These are phyloP conservation scores for Cryphonectria carpinicola DNA, from an alignment of 2,329 filamentous ascomycete species.

Conservation along the genomic window DNA sequence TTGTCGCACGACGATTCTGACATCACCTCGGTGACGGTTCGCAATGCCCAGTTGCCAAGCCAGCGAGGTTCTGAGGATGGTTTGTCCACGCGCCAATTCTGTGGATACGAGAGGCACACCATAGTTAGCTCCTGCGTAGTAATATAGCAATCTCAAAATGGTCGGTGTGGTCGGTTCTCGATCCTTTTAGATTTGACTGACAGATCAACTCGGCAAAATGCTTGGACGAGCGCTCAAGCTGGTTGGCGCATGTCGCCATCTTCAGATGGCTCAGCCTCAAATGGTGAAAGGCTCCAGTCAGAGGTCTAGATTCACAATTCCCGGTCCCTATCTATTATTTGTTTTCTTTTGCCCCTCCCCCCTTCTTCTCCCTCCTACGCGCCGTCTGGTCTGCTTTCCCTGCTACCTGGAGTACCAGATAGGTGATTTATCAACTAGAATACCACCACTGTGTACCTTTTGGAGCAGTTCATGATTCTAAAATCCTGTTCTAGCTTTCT, in stretches of 20 bases:
- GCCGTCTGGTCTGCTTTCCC: too few species aligned
- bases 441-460: too few species aligned
- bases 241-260: background rate
- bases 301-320: too few species aligned
- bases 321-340: too few species aligned
- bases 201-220: background rate
- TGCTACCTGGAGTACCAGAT: too few species aligned
- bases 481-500: too few species aligned
- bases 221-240: background rate
- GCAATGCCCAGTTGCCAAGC: background rate
- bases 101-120: background rate
- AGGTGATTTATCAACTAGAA: too few species aligned
- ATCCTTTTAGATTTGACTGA: background rate
- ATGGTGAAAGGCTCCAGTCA: background rate
- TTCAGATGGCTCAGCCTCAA: background rate
- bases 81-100: background rate
- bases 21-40: background rate
- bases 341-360: too few species aligned
- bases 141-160: background rate
- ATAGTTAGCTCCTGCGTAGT: too few species aligned
- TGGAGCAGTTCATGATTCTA: too few species aligned
- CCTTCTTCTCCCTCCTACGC: too few species aligned
- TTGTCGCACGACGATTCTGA: background rate
- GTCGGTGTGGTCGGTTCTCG: background rate
- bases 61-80: background rate